These are phyloP conservation scores for Trichoderma lentiforme DNA, from an alignment of 2,329 filamentous ascomycete genomes.

Conservation along the genomic window DNA sequence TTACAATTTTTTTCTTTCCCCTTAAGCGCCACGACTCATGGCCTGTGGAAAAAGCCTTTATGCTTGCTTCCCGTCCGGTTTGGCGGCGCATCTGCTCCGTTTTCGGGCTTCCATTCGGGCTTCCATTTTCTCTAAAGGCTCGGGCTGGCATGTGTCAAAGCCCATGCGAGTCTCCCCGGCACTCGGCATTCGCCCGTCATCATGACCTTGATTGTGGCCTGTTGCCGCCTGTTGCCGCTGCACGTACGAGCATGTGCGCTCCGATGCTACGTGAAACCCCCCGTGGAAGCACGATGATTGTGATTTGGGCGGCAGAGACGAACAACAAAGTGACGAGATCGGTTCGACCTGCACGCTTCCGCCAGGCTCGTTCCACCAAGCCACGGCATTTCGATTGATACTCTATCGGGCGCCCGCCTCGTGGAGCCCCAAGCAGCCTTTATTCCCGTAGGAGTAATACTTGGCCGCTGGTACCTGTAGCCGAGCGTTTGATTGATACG, in stretches of 20 bases:
- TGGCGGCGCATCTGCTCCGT: constrained; percentile 4
- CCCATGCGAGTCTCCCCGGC: background rate
- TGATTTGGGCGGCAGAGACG: background rate
- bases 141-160: constrained; percentile 5
- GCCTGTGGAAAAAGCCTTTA: background rate
- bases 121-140: background rate
- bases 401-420: constrained; percentile 5
- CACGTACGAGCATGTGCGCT: background rate
- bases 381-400: constrained; percentile 1
- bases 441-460: constrained; percentile 14
- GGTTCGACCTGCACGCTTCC: background rate
- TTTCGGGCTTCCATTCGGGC: constrained; percentile 17
- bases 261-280: background rate
- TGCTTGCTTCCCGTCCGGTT: background rate
- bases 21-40: constrained; percentile 14
- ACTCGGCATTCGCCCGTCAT: background rate
- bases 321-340: background rate
- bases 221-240: background rate
- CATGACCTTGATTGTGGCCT: background rate
- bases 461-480: background rate
- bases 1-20: background rate
- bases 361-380: background rate
- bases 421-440: background rate
- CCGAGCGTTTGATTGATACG: background rate
- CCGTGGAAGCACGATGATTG: background rate